Evolutionary conservation across 2,329 filamentous ascomycete species (phyloP).

Genomic region (Fusarium globosum): DNA sequence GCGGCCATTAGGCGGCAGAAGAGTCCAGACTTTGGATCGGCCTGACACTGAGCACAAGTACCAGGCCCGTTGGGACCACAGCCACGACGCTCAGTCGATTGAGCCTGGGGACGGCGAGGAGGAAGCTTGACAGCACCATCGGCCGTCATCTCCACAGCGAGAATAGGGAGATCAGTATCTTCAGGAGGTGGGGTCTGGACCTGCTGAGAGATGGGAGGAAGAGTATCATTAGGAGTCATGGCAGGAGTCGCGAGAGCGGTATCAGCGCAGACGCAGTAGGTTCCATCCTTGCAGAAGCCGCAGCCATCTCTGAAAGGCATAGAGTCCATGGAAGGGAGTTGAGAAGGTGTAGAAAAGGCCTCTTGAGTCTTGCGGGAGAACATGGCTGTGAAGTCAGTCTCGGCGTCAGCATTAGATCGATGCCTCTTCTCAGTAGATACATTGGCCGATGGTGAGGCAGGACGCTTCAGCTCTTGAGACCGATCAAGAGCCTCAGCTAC

Average conservation of each 20-base stretch:
- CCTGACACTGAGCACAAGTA: constrained; percentile 80
- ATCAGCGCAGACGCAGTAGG: constrained; percentile 85
- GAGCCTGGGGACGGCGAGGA: constrained; percentile 51
- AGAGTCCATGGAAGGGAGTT: constrained; percentile 49
- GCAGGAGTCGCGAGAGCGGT: constrained; percentile 55
- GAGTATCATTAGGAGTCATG: constrained; percentile 54
- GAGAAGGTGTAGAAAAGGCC: constrained; percentile 47
- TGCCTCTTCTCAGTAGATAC: constrained; percentile 66
- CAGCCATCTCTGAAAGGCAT: constrained; percentile 73
- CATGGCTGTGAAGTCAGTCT: constrained; percentile 79
- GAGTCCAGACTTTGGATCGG: constrained; percentile 81
- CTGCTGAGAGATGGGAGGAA: constrained; percentile 58
- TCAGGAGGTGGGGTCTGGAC: constrained; percentile 68
- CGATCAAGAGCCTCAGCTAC: constrained; percentile 62
- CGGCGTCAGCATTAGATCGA: constrained; percentile 64
- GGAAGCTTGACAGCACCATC: constrained; percentile 72
- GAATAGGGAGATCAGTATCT: constrained; percentile 67
- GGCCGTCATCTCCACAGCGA: constrained; percentile 69
- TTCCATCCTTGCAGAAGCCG: constrained; percentile 85
- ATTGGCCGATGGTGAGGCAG: constrained; percentile 57
- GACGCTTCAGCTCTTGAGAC: constrained; percentile 58
- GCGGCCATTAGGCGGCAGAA: constrained; percentile 86
- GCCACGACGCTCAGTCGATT: constrained; percentile 49
- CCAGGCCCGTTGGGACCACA: constrained; percentile 78
- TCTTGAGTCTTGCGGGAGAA: constrained; percentile 63